Evolutionary conservation across 1,139 yeast genomes (phyloP), one percentile per base, ranked within the genome.

Genomic region (Blastobotrys serpentis): DNA sequence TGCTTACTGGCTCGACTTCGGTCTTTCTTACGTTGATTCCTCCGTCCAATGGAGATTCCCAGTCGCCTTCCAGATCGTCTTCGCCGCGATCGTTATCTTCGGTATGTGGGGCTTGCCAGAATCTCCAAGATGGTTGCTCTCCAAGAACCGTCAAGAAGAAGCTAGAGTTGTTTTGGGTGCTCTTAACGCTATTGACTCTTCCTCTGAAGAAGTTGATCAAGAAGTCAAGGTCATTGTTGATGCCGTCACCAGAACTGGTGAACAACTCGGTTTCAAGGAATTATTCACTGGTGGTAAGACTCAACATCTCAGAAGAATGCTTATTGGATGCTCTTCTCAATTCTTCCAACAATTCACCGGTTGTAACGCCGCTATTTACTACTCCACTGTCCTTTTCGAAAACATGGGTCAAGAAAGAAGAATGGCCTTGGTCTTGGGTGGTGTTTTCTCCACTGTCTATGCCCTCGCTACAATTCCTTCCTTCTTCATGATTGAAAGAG

Each of bases 1-100:
- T 59, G 87, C 90, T 10, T 84, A 86, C 68, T 85, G 90, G 89
- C 80, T 58, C 72, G 86, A 42, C 77, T 78, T 63, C 71, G 87
- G 54, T 75, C 79, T 53, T 42, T 65, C 60, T 40, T 66, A 59
- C 48, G 61, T 62, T 75, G 80, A 49, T 69, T 75, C 76, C 63
- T 76, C 67, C 57, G 75, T 63, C 72, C 81, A 52, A 66, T 79
- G 64, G 76, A 73, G 60, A 56, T 74, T 61, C 75, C 72, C 72
- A 2, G 72, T 64, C 4, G 69, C 68, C 3, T 54, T 67, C 46
- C 71, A 67, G 50, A 52, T 64, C 19, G 46, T 67, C 3, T 65
- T 65, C 48, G 69, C 66, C n/a, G 40, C 52, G 4, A 21, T 49
- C 17, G 47, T 56, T 6, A 32, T 59, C 10, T 4, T 46, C 18